Conservation (phyloP, 768 basidiomycete species). For the Leucocoprinus leucothites region DNA sequence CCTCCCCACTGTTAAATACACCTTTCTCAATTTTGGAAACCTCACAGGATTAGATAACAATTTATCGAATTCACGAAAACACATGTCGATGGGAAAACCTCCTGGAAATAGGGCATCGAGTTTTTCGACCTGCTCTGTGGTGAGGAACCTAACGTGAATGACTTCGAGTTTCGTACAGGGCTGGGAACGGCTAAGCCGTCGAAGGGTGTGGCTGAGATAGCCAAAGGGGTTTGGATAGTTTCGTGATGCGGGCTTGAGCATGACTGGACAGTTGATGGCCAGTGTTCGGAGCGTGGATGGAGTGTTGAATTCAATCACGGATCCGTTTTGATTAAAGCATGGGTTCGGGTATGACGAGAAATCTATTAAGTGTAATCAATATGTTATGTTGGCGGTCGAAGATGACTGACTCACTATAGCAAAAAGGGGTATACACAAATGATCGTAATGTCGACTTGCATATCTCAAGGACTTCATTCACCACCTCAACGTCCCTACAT, state of each 20-base stretch:
- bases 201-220: constrained; percentile 6
- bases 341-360: constrained; percentile 10
- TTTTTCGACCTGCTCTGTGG: constrained; percentile 5
- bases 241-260: constrained; percentile 8
- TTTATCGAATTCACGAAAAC: constrained; percentile 8
- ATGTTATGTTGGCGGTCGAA: too few species aligned
- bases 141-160: constrained; percentile 8
- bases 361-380: neutral
- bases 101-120: constrained; percentile 10
- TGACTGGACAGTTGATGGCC: constrained; percentile 12
- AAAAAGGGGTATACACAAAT: constrained; percentile 11
- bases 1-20: constrained; percentile 9
- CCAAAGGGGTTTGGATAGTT: neutral
- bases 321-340: constrained; percentile 8
- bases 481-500: constrained; percentile 8
- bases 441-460: constrained; percentile 6
- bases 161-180: constrained; percentile 1
- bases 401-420: constrained; percentile 3
- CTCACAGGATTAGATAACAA: constrained; percentile 1
- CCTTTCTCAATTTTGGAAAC: constrained; percentile 5
- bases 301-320: constrained; percentile 1
- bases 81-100: constrained; percentile 7
- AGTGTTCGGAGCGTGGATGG: constrained; percentile 4
- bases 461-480: constrained; percentile 5
- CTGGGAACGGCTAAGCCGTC: constrained; percentile 2